These are phyloP conservation scores for Macrophomina phaseolina DNA, from an alignment of 2,329 filamentous ascomycete species.

Conservation along the genomic window DNA sequence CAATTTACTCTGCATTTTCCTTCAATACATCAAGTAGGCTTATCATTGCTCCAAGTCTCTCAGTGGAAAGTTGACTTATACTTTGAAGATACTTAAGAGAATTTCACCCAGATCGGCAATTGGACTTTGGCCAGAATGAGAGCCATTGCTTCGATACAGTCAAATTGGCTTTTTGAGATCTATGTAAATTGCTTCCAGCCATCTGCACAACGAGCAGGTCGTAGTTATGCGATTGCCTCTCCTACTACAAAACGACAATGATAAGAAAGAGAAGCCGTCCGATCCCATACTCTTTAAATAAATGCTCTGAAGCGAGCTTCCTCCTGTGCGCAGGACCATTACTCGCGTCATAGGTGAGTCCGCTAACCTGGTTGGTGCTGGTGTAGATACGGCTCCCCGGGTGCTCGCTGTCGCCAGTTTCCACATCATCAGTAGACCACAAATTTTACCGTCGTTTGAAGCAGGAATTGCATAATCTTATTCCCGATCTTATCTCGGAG, in stretches of 20 bases:
- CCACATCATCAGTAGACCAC: conserved; percentile 41
- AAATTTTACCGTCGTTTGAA: conserved; percentile 34
- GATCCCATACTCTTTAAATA: background rate
- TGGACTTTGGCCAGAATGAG: background rate
- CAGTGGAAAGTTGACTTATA: background rate
- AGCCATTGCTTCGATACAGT: background rate
- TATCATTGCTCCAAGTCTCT: background rate
- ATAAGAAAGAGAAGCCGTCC: background rate
- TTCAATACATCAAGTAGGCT: background rate
- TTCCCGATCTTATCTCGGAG: background rate
- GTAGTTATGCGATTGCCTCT: background rate
- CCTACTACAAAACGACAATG: background rate
- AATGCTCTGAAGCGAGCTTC: background rate
- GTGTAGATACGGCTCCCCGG: conserved; percentile 33
- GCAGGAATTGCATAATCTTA: background rate
- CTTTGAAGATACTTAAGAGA: background rate
- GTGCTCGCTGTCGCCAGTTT: conserved; percentile 38
- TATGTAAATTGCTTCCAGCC: too few relatives aligned
- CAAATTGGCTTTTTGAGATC: background rate
- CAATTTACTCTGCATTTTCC: background rate
- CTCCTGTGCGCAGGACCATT: background rate
- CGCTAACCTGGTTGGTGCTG: conserved; percentile 26
- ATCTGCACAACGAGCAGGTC: background rate
- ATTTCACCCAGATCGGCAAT: background rate
- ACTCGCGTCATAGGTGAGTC: background rate